Conservation (phyloP, 2,329 filamentous ascomycete species). For the Colletotrichum shisoi region DNA sequence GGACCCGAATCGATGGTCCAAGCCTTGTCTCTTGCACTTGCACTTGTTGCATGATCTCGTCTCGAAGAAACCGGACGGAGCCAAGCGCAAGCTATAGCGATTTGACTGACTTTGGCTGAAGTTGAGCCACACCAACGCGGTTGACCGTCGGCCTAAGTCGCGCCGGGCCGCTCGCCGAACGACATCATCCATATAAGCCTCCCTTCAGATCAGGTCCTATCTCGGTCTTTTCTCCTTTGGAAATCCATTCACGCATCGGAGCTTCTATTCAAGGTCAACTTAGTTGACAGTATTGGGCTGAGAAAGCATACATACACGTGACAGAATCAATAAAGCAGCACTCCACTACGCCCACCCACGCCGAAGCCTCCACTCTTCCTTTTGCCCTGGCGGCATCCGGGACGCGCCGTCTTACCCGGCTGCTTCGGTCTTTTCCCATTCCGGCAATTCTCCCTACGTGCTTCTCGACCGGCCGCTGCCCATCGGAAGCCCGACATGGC, state of each 20-base stretch:
- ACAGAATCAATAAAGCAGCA: not conserved
- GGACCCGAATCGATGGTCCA: not conserved
- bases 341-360: not conserved
- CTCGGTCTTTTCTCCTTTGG: not conserved
- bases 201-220: not conserved
- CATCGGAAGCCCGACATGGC: conserved; percentile 15
- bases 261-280: not conserved
- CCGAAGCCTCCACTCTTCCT: not conserved
- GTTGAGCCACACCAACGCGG: not conserved
- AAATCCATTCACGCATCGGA: not conserved
- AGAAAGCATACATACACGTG: not conserved
- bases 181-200: conserved; percentile 6
- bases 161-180: not conserved
- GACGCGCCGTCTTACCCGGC: not conserved
- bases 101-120: conserved; percentile 15
- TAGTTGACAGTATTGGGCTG: not conserved
- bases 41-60: not conserved
- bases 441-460: not conserved
- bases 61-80: conserved; percentile 10
- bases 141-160: not conserved
- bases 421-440: not conserved
- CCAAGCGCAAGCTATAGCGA: conserved; percentile 20
- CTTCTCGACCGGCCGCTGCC: not conserved
- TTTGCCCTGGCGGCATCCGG: not conserved
- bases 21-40: not conserved